Conservation (phyloP, 768 basidiomycete species). For the Dentipellis fragilis region DNA sequence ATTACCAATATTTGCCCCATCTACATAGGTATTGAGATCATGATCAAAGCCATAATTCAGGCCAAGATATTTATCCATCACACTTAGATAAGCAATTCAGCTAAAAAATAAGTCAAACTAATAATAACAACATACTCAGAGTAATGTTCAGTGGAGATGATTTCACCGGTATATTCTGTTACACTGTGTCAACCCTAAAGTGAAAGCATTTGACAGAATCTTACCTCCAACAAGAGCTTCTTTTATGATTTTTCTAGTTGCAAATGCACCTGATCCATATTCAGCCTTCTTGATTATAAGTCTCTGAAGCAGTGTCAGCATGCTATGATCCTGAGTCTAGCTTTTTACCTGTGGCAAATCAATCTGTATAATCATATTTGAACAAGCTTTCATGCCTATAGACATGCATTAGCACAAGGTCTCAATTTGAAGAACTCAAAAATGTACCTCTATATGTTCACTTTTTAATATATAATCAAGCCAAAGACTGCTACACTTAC, state of each 20-base stretch:
- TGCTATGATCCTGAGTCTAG: neutral
- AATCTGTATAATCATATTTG: neutral
- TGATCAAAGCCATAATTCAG: slow-evolving; percentile 58
- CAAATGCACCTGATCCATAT: slow-evolving; percentile 24
- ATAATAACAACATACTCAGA: neutral
- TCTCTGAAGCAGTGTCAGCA: neutral
- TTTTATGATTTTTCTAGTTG: neutral
- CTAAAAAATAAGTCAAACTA: neutral
- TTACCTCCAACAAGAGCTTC: slow-evolving; percentile 18
- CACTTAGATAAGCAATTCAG: neutral
- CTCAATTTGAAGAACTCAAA: neutral
- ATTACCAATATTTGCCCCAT: slow-evolving; percentile 48
- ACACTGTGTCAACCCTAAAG: neutral
- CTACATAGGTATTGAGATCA: slow-evolving; percentile 37
- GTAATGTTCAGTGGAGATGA: neutral
- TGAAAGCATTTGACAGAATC: neutral
- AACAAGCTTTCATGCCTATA: neutral
- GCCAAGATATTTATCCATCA: slow-evolving; percentile 34
- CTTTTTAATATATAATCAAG: neutral
- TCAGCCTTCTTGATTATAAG: slow-evolving; percentile 30
- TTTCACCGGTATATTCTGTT: neutral
- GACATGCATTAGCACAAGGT: neutral
- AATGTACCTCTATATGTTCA: neutral
- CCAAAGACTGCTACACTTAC: neutral
- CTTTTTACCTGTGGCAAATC: neutral